A percentile compares a stretch with the other conserved stretches of the same genome.
Conservation (phyloP, 1,284 basidiomycete species). For the Tilletia caries region DNA sequence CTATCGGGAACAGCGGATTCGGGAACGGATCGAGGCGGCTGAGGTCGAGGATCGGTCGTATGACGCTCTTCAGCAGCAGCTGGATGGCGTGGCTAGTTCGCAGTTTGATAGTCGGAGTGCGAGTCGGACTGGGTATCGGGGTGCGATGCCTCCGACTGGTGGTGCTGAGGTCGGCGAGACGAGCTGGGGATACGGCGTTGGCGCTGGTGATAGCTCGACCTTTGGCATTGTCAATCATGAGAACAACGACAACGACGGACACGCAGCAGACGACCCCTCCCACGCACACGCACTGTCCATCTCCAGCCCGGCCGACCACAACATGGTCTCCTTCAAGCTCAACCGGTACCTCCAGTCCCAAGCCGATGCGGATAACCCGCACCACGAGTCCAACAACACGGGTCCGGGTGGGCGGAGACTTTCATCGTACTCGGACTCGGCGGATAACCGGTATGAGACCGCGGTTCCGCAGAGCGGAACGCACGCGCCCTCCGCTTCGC, state of each 20-base stretch:
- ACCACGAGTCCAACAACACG: conserved; percentile 8
- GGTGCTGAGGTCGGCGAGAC: too few species aligned
- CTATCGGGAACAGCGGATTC: conserved; percentile 16
- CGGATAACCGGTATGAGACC: conserved; percentile 5
- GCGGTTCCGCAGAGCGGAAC: conserved; percentile 17
- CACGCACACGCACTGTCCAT: conserved; percentile 22
- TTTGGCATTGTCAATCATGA: background rate
- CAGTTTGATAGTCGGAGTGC: conserved; percentile 5
- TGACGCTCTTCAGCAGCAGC: background rate
- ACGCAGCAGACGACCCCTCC: too few species aligned
- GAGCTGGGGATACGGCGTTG: conserved; percentile 5
- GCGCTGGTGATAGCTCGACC: conserved; percentile 10
- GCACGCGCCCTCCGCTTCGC: background rate
- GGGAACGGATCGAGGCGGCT: conserved; percentile 7
- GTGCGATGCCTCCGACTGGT: too few species aligned
- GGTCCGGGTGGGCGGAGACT: conserved; percentile 19
- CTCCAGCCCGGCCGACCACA: conserved; percentile 34
- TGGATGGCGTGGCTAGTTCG: background rate
- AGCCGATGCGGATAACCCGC: conserved; percentile 11
- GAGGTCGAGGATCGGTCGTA: background rate
- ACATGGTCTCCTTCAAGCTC: conserved; percentile 34
- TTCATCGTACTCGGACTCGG: conserved; percentile 18
- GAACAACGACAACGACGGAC: background rate
- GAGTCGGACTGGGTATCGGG: background rate
- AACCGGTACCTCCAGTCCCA: conserved; percentile 36